Conservation (phyloP, 164 flowering plant genomes). For the Sedum album region DNA sequence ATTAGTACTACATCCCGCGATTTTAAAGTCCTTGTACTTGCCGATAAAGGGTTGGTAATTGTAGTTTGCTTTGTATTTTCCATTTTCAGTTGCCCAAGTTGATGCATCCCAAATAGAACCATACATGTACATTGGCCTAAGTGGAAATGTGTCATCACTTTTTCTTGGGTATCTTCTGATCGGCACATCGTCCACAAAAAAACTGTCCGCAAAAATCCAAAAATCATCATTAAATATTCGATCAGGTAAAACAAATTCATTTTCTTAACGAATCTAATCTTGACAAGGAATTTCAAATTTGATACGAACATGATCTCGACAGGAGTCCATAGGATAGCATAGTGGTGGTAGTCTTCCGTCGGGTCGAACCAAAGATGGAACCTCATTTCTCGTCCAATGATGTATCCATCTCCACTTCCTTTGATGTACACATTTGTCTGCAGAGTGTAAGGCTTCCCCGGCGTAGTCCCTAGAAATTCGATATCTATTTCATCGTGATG, state of each 20-base stretch:
- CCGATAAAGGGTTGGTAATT: slow-evolving; percentile 50
- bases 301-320: slow-evolving; percentile 60
- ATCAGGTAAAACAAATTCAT: background rate
- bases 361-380: slow-evolving; percentile 95
- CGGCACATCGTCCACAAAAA: slow-evolving; percentile 87
- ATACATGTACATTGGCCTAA: slow-evolving; percentile 73
- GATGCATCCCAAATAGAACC: slow-evolving; percentile 99
- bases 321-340: slow-evolving; percentile 71
- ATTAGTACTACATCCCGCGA: slow-evolving; percentile 28
- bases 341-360: slow-evolving; percentile 64
- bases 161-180: slow-evolving; percentile 68
- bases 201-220: slow-evolving; percentile 30
- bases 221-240: background rate
- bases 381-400: slow-evolving; percentile 71
- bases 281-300: background rate
- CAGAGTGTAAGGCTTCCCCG: slow-evolving; percentile 60
- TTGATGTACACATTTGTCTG: slow-evolving; percentile 83
- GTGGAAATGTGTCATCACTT: slow-evolving; percentile 62
- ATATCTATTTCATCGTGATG: slow-evolving; percentile 87
- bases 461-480: slow-evolving; percentile 80
- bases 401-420: slow-evolving; percentile 83
- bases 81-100: slow-evolving; percentile 85
- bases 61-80: slow-evolving; percentile 54
- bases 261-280: background rate
- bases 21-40: slow-evolving; percentile 39